Conservation (phyloP, 495 filamentous ascomycete species). For the Geopyxis carbonaria region DNA sequence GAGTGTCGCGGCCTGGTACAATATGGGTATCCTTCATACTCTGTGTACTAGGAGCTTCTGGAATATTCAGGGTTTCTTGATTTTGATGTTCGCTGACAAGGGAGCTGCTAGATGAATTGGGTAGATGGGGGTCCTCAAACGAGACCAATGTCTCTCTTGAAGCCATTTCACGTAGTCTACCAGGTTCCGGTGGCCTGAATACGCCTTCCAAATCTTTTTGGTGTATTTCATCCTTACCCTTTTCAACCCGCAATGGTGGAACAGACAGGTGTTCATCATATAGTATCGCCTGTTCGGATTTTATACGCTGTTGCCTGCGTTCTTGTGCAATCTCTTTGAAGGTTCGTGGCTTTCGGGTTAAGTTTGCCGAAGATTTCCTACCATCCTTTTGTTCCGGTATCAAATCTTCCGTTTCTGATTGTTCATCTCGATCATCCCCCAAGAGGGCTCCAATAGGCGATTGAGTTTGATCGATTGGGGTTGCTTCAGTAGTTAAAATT, state of each 20-base stretch:
- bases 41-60: neutral
- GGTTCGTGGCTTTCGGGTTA: constrained; percentile 6
- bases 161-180: neutral
- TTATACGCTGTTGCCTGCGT: constrained; percentile 5
- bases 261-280: constrained; percentile 3
- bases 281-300: constrained; percentile 6
- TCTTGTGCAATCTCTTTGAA: constrained; percentile 8
- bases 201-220: no score
- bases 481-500: constrained; percentile 3
- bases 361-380: neutral
- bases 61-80: neutral
- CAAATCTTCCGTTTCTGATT: neutral
- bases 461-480: neutral
- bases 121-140: constrained; percentile 6
- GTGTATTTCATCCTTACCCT: constrained; percentile 5
- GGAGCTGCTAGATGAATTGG: neutral
- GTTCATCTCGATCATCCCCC: neutral
- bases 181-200: neutral
- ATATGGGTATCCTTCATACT: neutral
- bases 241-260: constrained; percentile 10
- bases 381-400: no score
- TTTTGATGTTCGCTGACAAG: neutral
- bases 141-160: constrained; percentile 14
- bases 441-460: neutral
- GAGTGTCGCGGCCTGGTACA: neutral